phyloP scores from a whole-genome alignment of 805 yeast species.

The Lipomyces yamadae region DNA sequence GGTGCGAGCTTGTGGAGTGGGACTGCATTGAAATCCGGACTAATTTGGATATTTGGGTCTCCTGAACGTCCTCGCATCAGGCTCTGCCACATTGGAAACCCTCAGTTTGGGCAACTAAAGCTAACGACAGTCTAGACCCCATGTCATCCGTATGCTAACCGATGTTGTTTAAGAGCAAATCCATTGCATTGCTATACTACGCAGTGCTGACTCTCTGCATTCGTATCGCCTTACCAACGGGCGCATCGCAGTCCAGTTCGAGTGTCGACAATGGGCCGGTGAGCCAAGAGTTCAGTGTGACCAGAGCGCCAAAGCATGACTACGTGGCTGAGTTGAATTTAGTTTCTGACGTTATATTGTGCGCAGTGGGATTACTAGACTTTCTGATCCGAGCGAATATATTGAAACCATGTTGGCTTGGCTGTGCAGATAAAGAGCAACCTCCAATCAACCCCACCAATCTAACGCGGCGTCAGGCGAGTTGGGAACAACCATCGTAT shows the following conservation, averaged over 20 bases:
- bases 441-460: neutral
- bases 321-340: constrained; percentile 8
- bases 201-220: neutral
- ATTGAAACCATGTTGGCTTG: neutral
- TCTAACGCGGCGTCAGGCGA: neutral
- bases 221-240: neutral
- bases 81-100: neutral
- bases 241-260: neutral
- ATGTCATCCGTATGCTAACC: neutral
- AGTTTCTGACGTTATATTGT: constrained; percentile 5
- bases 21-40: neutral
- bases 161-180: neutral
- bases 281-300: neutral
- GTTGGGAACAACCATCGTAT: neutral
- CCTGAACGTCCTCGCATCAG: neutral
- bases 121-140: neutral
- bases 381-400: constrained; percentile 3
- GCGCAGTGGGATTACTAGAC: constrained; percentile 9
- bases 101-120: neutral
- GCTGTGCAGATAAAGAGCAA: neutral
- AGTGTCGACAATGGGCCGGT: neutral
- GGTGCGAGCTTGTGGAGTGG: neutral
- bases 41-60: neutral
- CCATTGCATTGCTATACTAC: neutral
- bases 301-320: neutral